Conservation (phyloP, 495 filamentous ascomycete species). For the Penicillium dipodomyicola region DNA sequence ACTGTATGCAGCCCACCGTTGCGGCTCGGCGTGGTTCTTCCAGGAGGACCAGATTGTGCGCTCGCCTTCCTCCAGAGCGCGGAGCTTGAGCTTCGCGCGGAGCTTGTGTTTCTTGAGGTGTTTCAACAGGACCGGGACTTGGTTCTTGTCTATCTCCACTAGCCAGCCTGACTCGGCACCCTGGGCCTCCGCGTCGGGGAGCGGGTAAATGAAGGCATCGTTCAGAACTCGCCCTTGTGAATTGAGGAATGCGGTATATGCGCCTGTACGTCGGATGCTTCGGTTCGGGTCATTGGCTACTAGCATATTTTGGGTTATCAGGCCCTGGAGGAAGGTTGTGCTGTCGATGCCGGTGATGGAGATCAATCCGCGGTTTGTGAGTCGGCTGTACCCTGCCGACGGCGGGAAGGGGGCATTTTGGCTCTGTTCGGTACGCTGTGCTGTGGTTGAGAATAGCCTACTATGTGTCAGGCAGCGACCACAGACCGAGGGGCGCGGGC, state of each 20-base stretch:
- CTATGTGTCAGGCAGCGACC: conserved; percentile 25
- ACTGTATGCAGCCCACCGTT: conserved; percentile 47
- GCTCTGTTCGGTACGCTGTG: conserved; percentile 15
- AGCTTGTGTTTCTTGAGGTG: conserved; percentile 84
- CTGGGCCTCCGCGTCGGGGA: conserved; percentile 33
- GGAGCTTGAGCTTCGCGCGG: conserved; percentile 70
- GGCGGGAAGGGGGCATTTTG: conserved; percentile 34
- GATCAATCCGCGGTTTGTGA: conserved; percentile 74
- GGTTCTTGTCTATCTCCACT: conserved; percentile 73
- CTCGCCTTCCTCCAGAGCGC: conserved; percentile 61
- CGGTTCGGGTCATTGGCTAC: conserved; percentile 40
- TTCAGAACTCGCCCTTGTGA: conserved; percentile 78
- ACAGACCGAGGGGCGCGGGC: conserved; percentile 32
- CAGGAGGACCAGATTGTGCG: conserved; percentile 66
- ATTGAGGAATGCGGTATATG: conserved; percentile 82
- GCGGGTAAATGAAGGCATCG: conserved; percentile 85
- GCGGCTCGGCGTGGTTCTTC: conserved; percentile 46
- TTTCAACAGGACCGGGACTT: conserved; percentile 57
- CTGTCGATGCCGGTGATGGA: conserved; percentile 75
- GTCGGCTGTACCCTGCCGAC: conserved; percentile 42
- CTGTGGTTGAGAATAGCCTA: conserved; percentile 36
- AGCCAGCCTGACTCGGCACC: conserved; percentile 58
- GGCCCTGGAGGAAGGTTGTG: conserved; percentile 80
- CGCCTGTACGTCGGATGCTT: conserved; percentile 41
- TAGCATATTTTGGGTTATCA: conserved; percentile 73